These are phyloP conservation scores for Cyberlindnera sargentensis DNA, from an alignment of 805 yeast species.

Conservation along the genomic window DNA sequence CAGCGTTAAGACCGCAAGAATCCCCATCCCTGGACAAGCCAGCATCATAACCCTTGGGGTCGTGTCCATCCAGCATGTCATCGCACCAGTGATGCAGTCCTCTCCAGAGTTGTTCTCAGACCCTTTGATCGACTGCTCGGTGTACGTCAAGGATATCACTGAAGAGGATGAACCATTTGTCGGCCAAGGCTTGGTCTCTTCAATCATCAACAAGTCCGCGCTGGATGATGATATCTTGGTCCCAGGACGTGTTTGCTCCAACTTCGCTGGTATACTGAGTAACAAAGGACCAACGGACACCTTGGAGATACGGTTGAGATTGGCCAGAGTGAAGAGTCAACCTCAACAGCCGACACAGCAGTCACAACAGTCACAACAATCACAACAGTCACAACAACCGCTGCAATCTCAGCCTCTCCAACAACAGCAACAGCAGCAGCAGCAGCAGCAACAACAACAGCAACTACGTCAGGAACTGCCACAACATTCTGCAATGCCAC, in stretches of 20 bases:
- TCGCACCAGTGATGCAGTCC: conserved; percentile 38
- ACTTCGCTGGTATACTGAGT: conserved; percentile 38
- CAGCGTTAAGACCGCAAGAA: conserved; percentile 34
- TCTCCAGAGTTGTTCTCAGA: conserved; percentile 36
- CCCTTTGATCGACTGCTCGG: conserved; percentile 38
- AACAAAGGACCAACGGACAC: conserved; percentile 38
- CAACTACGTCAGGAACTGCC: not conserved
- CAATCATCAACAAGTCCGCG: conserved; percentile 17
- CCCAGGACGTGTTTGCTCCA: conserved; percentile 50
- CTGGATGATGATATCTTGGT: conserved; percentile 34
- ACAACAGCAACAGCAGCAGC: not conserved
- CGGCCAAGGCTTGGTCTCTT: conserved; percentile 37
- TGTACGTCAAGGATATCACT: conserved; percentile 40
- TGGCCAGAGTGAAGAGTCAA: conserved; percentile 22
- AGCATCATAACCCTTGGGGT: conserved; percentile 37
- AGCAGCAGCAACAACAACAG: not conserved
- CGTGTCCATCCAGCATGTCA: conserved; percentile 36
- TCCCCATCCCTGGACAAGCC: conserved; percentile 36
- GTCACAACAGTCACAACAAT: not conserved
- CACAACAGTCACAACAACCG: conserved; percentile 1
- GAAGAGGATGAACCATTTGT: conserved; percentile 47
- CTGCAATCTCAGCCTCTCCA: conserved; percentile 3
- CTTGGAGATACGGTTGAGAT: conserved; percentile 47
- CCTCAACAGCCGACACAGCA: conserved; percentile 10
- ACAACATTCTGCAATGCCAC: not conserved